phyloP scores from a whole-genome alignment of 768 basidiomycete genomes.

The Lentinus brumalis region DNA sequence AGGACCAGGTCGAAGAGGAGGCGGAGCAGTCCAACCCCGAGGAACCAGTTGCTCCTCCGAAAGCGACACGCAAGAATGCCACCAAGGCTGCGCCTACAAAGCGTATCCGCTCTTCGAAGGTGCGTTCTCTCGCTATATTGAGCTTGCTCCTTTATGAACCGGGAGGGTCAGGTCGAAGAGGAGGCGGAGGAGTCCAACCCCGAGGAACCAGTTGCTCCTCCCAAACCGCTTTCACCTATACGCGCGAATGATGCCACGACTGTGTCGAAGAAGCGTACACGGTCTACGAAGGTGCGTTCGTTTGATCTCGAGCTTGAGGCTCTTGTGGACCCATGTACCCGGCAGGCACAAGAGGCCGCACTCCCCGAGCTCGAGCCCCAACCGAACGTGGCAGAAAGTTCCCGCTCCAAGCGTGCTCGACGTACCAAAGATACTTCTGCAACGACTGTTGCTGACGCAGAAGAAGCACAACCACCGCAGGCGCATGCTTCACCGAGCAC shows the following conservation, averaged over 20 bases:
- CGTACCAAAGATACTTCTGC: background rate
- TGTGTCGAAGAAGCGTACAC: background rate
- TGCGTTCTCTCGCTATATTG: background rate
- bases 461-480: background rate
- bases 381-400: background rate
- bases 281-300: background rate
- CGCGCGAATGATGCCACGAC: too few species aligned
- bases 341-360: background rate
- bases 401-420: background rate
- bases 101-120: background rate
- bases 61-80: too few species aligned
- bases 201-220: too few species aligned
- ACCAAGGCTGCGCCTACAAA: background rate
- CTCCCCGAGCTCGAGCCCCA: background rate
- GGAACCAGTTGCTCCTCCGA: too few species aligned
- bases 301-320: background rate
- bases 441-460: background rate
- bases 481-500: background rate
- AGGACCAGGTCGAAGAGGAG: background rate
- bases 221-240: background rate
- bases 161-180: background rate
- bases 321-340: background rate
- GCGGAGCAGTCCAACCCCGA: too few species aligned
- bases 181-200: too few species aligned
- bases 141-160: background rate